Percentiles rank a stretch among this genome's conserved stretches.
These are phyloP conservation scores for Naganishia liquefaciens DNA, from an alignment of 1,284 basidiomycete species.

Conservation along the genomic window DNA sequence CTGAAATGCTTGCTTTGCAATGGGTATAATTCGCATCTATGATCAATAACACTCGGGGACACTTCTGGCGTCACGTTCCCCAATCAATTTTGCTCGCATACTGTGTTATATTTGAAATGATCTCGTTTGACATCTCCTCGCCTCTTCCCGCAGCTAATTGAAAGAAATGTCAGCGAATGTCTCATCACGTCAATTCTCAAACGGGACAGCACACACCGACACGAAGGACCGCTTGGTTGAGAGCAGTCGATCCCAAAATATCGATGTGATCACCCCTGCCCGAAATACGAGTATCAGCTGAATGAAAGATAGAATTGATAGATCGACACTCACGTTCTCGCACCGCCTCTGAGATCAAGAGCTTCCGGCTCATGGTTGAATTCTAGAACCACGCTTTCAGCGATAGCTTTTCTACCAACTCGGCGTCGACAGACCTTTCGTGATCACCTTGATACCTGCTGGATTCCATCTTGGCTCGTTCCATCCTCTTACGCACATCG, in stretches of 20 bases:
- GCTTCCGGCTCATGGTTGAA: conserved; percentile 78
- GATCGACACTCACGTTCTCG: conserved; percentile 62
- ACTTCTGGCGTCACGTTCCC: conserved; percentile 46
- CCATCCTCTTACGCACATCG: conserved; percentile 97
- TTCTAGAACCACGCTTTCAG: conserved; percentile 55
- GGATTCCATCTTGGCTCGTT: conserved; percentile 90
- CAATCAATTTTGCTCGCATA: conserved; percentile 75
- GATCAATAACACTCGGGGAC: too few species aligned
- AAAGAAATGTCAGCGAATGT: background rate
- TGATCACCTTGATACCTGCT: conserved; percentile 78
- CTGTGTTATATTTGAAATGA: conserved; percentile 76
- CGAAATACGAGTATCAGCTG: background rate
- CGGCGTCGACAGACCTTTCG: conserved; percentile 64
- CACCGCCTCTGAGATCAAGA: conserved; percentile 79
- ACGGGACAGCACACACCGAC: conserved; percentile 50
- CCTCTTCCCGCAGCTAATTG: conserved; percentile 47
- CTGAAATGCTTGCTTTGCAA: too few species aligned
- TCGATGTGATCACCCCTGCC: conserved; percentile 77
- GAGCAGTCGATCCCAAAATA: conserved; percentile 78
- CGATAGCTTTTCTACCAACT: conserved; percentile 4
- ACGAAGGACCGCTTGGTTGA: conserved; percentile 90
- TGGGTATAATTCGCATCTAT: too few species aligned
- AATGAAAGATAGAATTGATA: background rate
- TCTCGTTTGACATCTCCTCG: conserved; percentile 61
- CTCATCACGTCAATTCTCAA: background rate